Base-by-base conservation (phyloP, 768 basidiomycete genomes). In the Podaxis mareebaensis region DNA sequence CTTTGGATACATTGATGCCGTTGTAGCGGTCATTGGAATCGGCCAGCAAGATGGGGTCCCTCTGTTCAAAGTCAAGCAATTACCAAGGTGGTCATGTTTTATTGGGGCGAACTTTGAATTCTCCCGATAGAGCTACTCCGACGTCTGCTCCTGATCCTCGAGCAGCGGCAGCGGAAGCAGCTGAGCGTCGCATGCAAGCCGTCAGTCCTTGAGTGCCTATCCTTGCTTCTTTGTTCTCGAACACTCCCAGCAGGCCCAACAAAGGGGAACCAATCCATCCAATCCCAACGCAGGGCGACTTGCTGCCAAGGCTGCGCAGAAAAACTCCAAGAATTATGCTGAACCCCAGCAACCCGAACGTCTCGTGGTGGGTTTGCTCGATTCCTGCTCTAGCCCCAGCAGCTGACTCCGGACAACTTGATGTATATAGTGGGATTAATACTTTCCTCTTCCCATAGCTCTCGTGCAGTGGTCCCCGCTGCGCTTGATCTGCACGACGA, bases 111-210 rank as follows among this genome's bases (percentile, higher is more conserved):
- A 22, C 42, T 4, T 68, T 75, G 49, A 65, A 68, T 65, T 67
- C 71, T 20, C 61, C 75, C 68, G 76, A 70, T 71, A 67, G 68
- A 67, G 71, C 64, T 55, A 68, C 48, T 51, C 55, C 62, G 58
- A 44, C 72, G 59, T 71, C 73, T 68, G 69, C 69, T 51, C 61
- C 44, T 64, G 75, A 85, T 77, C 75, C 80, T 71, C 82, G 83
- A 69, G 74, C 77, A 56, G 86, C 86, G 71, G 84, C 85, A 58
- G 83, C 84, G 72, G 83, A 83, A 72, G 87, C 87, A 64, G 87
- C 87, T 66, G 86, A 87, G 72, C 81, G 81, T 68, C 79, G 87
- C 66, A 65, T 81, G 71, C 78, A 85, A 74, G 78, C 80, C 69
- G 87, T 87, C 68, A 76, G 85, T 76, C 58, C 22, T 64, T 62